phyloP scores from a whole-genome alignment of 208 protist genomes.

The Leishmania mexicana region DNA sequence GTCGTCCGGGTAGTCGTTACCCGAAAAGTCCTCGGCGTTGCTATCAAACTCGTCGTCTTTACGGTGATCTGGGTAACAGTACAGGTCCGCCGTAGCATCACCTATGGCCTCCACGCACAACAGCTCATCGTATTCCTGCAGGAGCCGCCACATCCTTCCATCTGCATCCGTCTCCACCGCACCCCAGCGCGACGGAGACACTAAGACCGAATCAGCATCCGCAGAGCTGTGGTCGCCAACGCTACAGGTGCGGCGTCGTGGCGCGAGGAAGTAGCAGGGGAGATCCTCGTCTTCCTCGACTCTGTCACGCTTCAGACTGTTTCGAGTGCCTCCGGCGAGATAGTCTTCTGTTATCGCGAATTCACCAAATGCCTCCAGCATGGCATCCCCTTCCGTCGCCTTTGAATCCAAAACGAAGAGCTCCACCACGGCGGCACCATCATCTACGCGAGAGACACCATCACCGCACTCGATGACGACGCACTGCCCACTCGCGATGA shows the following conservation, averaged over 20 bases:
- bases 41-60: conserved; percentile 92
- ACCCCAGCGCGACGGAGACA: conserved; percentile 17
- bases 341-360: conserved; percentile 31
- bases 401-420: conserved; percentile 23
- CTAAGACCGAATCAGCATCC: neutral
- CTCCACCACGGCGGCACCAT: neutral
- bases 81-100: conserved; percentile 59
- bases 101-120: conserved; percentile 35
- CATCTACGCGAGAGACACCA: neutral
- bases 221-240: conserved; percentile 1
- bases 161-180: conserved; percentile 21
- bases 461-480: conserved; percentile 29
- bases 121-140: conserved; percentile 25
- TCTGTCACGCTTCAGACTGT: conserved; percentile 12
- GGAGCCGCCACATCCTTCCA: conserved; percentile 20
- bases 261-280: conserved; percentile 17
- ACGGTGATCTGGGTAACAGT: conserved; percentile 86
- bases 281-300: conserved; percentile 2
- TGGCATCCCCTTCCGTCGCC: conserved; percentile 21
- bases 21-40: conserved; percentile 87
- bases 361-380: conserved; percentile 26
- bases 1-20: conserved; percentile 88
- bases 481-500: conserved; percentile 17
- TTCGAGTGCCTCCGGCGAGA: neutral
- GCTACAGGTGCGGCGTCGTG: neutral